phyloP scores from a whole-genome alignment of 2,329 filamentous ascomycete species.

The Xylariaceae sp. region DNA sequence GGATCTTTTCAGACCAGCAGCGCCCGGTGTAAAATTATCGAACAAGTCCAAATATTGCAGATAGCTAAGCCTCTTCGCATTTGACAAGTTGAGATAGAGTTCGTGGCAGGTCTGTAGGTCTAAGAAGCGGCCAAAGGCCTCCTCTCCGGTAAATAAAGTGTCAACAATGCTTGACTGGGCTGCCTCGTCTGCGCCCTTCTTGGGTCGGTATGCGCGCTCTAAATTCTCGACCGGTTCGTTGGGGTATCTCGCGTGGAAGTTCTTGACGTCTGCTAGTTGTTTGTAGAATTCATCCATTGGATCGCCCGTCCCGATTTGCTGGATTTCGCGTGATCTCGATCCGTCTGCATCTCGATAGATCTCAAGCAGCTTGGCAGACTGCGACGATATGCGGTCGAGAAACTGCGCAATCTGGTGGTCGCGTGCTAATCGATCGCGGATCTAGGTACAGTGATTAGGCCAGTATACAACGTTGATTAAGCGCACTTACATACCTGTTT shows the following conservation, averaged over 20 bases:
- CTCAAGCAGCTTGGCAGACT: conserved; percentile 73
- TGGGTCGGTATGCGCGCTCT: conserved; percentile 80
- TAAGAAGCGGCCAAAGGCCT: conserved; percentile 87
- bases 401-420: conserved; percentile 91
- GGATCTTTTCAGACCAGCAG: conserved; percentile 67
- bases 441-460: conserved; percentile 46
- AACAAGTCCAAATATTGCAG: conserved; percentile 90
- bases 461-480: conserved; percentile 11
- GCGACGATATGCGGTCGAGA: conserved; percentile 78
- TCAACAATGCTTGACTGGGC: conserved; percentile 68
- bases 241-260: conserved; percentile 85
- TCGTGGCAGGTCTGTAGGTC: conserved; percentile 84
- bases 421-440: conserved; percentile 80
- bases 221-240: conserved; percentile 95
- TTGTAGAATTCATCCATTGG: conserved; percentile 89
- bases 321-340: conserved; percentile 71
- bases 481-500: conserved; percentile 63
- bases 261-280: conserved; percentile 73
- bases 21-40: conserved; percentile 74
- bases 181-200: conserved; percentile 59
- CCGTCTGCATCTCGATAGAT: conserved; percentile 81
- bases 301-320: conserved; percentile 78
- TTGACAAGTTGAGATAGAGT: conserved; percentile 82
- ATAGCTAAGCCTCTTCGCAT: conserved; percentile 80
- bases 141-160: conserved; percentile 91